phyloP scores from a whole-genome alignment of 768 basidiomycete species.

The Hortiboletus flavorubellus region DNA sequence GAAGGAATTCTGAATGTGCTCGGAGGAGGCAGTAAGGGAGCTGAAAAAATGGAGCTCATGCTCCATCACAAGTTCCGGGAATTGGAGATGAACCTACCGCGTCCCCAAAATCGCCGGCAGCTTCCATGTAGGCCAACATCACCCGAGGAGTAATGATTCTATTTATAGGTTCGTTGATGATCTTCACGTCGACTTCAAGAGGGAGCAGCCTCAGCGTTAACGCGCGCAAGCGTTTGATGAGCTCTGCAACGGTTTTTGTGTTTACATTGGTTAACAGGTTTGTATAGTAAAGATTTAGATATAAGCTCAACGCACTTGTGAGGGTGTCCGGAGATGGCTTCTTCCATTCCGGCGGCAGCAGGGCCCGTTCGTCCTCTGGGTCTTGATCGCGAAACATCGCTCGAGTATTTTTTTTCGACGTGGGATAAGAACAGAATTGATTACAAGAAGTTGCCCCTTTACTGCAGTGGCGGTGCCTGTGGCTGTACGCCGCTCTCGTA shows the following conservation, averaged over 20 bases:
- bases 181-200: constrained; percentile 66
- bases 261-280: background rate
- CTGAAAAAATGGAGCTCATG: constrained; percentile 34
- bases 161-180: constrained; percentile 73
- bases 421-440: background rate
- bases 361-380: constrained; percentile 37
- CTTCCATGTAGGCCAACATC: constrained; percentile 68
- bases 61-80: background rate
- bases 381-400: constrained; percentile 28
- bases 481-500: constrained; percentile 25
- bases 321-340: constrained; percentile 68
- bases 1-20: constrained; percentile 75
- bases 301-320: constrained; percentile 54
- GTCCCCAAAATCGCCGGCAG: constrained; percentile 86
- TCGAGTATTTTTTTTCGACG: background rate
- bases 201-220: constrained; percentile 76
- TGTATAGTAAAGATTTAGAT: background rate
- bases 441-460: background rate
- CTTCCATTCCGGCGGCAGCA: constrained; percentile 44
- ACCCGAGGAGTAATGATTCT: constrained; percentile 81
- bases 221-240: constrained; percentile 75
- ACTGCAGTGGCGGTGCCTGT: constrained; percentile 1
- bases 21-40: constrained; percentile 80
- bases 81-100: constrained; percentile 49
- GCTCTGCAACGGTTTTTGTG: constrained; percentile 44